A percentile compares a stretch with the other conserved stretches of the same genome.
Evolutionary conservation across 2,329 filamentous ascomycete genomes (phyloP).

Genomic region (Aspergillus sp.): DNA sequence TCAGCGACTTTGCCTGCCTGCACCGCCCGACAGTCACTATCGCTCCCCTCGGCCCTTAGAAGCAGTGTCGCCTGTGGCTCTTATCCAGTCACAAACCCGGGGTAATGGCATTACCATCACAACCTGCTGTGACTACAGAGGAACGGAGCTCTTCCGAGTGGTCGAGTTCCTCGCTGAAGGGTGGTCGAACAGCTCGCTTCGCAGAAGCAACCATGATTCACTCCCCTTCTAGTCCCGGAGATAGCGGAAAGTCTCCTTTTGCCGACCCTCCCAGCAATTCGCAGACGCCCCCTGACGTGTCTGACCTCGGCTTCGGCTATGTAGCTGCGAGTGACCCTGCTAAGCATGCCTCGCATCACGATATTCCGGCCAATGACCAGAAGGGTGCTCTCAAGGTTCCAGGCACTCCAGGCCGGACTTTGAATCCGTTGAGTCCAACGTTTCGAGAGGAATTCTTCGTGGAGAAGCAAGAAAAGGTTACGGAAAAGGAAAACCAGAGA

Average conservation of each 20-base stretch:
- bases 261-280: slow-evolving; percentile 53
- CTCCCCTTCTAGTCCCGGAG: slow-evolving; percentile 58
- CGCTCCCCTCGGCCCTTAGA: slow-evolving; percentile 35
- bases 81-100: slow-evolving; percentile 37
- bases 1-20: slow-evolving; percentile 25
- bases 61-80: slow-evolving; percentile 42
- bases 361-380: slow-evolving; percentile 74
- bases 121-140: slow-evolving; percentile 27
- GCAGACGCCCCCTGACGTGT: slow-evolving; percentile 59
- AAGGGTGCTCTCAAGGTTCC: slow-evolving; percentile 90
- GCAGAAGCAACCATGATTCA: slow-evolving; percentile 66
- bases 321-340: slow-evolving; percentile 62
- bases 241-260: slow-evolving; percentile 51
- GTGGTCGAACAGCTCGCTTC: slow-evolving; percentile 62
- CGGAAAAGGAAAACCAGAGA: slow-evolving; percentile 82
- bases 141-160: slow-evolving; percentile 35
- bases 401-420: slow-evolving; percentile 71
- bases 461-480: slow-evolving; percentile 78
- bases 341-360: slow-evolving; percentile 53
- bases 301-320: slow-evolving; percentile 91
- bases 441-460: slow-evolving; percentile 85
- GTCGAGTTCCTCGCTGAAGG: slow-evolving; percentile 44
- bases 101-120: slow-evolving; percentile 31
- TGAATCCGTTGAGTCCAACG: slow-evolving; percentile 86
- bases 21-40: slow-evolving; percentile 26